A percentile compares a stretch with the other conserved stretches of the same genome.
phyloP scores from a whole-genome alignment of 2,329 filamentous ascomycete species.

The Raffaelea albimanens region DNA sequence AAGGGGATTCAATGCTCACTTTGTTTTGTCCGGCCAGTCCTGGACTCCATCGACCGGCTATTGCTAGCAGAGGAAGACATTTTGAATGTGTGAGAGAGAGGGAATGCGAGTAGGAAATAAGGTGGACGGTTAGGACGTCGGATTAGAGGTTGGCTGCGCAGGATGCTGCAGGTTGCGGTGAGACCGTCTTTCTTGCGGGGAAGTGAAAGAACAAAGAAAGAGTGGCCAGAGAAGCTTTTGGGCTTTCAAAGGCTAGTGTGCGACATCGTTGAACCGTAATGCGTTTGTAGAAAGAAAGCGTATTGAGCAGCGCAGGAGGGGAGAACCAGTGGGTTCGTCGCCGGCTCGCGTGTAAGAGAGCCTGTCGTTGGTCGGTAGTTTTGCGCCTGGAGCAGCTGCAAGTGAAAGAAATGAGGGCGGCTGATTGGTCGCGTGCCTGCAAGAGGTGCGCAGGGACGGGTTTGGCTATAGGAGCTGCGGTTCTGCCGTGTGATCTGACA shows the following conservation, averaged over 20 bases:
- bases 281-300: too few species aligned
- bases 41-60: conserved; percentile 58
- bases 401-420: not conserved
- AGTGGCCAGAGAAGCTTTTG: too few species aligned
- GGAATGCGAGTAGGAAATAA: not conserved
- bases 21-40: conserved; percentile 70
- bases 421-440: conserved; percentile 6
- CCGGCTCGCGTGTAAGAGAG: too few species aligned
- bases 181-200: not conserved
- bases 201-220: not conserved
- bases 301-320: too few species aligned
- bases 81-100: not conserved
- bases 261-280: too few species aligned
- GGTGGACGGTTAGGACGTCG: not conserved
- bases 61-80: conserved; percentile 14
- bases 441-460: too few species aligned
- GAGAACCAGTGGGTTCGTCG: too few species aligned
- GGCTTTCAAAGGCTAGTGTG: too few species aligned
- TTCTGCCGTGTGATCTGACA: too few species aligned
- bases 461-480: too few species aligned
- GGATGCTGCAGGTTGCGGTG: too few species aligned
- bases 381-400: not conserved
- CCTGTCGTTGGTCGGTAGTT: not conserved
- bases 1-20: conserved; percentile 47
- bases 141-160: not conserved